phyloP scores from a whole-genome alignment of 192 early-diverging fungal genomes.

The Neocallimastix lanati region DNA sequence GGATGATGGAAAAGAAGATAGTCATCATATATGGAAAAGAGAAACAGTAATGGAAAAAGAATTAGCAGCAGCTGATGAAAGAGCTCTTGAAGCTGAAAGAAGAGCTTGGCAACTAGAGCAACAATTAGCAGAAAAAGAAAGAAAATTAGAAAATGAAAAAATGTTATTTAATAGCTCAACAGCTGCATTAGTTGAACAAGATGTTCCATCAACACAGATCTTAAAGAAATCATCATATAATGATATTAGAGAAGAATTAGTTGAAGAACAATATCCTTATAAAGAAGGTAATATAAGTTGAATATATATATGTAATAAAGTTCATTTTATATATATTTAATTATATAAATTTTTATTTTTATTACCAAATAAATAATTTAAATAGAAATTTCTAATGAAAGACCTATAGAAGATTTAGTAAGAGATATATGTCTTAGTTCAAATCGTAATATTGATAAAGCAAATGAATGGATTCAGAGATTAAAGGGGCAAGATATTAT shows the following conservation, averaged over 20 bases:
- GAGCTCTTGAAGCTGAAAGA: neutral
- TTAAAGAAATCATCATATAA: neutral
- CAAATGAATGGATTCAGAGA: constrained; percentile 45
- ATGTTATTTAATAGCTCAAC: neutral
- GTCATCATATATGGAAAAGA: neutral
- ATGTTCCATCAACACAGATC: neutral
- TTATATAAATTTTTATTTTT: no score
- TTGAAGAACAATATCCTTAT: neutral
- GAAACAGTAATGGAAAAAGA: neutral
- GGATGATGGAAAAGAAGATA: neutral
- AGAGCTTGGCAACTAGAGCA: neutral
- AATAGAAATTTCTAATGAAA: constrained; percentile 28
- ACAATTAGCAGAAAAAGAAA: neutral
- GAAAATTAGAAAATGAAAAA: neutral
- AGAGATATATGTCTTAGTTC: constrained; percentile 42
- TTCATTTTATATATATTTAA: no score
- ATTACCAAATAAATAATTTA: no score
- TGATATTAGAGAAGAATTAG: neutral
- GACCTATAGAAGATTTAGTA: constrained; percentile 49
- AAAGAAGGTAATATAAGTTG: neutral
- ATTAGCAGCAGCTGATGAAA: neutral
- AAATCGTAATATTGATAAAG: constrained; percentile 49
- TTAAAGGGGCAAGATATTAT: constrained; percentile 56
- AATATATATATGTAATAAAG: no score
- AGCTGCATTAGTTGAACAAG: neutral